phyloP scores from a whole-genome alignment of 2,329 filamentous ascomycete species.

The Sporothrix phasma region DNA sequence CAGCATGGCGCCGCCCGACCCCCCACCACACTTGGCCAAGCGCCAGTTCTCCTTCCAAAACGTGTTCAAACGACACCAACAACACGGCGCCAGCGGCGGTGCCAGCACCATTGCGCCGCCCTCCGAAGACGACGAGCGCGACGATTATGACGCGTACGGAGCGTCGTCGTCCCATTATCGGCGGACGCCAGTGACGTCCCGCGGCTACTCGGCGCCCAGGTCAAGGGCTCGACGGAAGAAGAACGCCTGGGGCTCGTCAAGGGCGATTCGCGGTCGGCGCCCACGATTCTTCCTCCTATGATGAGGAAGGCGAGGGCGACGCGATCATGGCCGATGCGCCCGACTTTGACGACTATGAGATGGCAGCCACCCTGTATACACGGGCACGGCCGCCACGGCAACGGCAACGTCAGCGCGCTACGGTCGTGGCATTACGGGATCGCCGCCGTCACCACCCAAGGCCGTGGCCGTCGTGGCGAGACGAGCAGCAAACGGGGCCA shows the following conservation, averaged over 20 bases:
- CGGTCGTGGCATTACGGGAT: conserved; percentile 34
- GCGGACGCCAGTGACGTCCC: conserved; percentile 15
- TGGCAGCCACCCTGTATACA: conserved; percentile 21
- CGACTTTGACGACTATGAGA: background rate
- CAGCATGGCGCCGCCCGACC: conserved; percentile 43
- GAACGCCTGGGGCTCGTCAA: conserved; percentile 75
- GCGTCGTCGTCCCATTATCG: conserved; percentile 2
- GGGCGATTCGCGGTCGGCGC: conserved; percentile 44
- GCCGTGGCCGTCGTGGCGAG: background rate
- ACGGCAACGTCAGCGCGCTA: conserved; percentile 28
- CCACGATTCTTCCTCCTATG: conserved; percentile 27
- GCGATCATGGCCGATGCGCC: conserved; percentile 7
- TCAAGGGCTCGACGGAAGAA: conserved; percentile 62
- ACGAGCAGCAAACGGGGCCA: background rate
- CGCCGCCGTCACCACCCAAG: conserved; percentile 22
- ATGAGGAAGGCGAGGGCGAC: conserved; percentile 29
- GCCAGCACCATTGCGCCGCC: background rate
- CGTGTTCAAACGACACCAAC: conserved; percentile 55
- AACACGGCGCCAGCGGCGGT: conserved; percentile 15
- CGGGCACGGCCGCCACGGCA: conserved; percentile 12
- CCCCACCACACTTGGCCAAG: conserved; percentile 50
- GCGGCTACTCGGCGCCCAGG: conserved; percentile 33
- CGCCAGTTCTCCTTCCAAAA: conserved; percentile 91
- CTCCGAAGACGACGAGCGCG: conserved; percentile 17
- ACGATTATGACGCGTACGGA: conserved; percentile 17